phyloP scores from a whole-genome alignment of 208 protist genomes.

The Crithidia mellificae region DNA sequence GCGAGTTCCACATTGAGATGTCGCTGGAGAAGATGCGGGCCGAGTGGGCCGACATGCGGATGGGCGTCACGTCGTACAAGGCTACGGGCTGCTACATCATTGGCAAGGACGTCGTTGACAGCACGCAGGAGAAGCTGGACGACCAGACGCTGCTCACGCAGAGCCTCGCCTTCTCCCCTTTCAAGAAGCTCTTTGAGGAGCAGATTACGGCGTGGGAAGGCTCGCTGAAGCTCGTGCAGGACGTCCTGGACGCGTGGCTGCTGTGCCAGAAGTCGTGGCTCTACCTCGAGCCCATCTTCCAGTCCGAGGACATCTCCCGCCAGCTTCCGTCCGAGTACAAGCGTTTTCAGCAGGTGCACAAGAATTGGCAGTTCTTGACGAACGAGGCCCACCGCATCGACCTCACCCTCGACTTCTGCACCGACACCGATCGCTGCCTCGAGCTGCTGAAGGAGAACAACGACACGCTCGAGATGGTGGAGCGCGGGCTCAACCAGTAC shows the following conservation, averaged over 20 bases:
- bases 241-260: slow-evolving; percentile 95
- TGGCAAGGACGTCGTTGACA: slow-evolving; percentile 88
- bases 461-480: slow-evolving; percentile 94
- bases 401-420: slow-evolving; percentile 86
- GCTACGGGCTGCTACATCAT: slow-evolving; percentile 94
- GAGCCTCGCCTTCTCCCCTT: slow-evolving; percentile 95
- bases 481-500: slow-evolving; percentile 96
- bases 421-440: slow-evolving; percentile 75
- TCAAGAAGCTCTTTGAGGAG: slow-evolving; percentile 97
- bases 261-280: slow-evolving; percentile 95
- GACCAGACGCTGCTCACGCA: slow-evolving; percentile 97
- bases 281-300: slow-evolving; percentile 97
- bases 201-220: slow-evolving; percentile 92
- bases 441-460: slow-evolving; percentile 92
- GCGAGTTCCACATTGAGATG: slow-evolving; percentile 96
- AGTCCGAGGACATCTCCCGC: slow-evolving; percentile 95
- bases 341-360: slow-evolving; percentile 93
- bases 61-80: slow-evolving; percentile 91
- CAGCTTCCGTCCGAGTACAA: slow-evolving; percentile 95
- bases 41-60: slow-evolving; percentile 88
- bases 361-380: slow-evolving; percentile 94
- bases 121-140: slow-evolving; percentile 94
- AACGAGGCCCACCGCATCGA: slow-evolving; percentile 80
- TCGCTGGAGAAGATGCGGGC: slow-evolving; percentile 94
- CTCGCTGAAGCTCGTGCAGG: slow-evolving; percentile 86